Percentiles rank a stretch among this genome's conserved stretches.
Conservation (phyloP, 768 basidiomycete species). For the Ephemerocybe angulata region DNA sequence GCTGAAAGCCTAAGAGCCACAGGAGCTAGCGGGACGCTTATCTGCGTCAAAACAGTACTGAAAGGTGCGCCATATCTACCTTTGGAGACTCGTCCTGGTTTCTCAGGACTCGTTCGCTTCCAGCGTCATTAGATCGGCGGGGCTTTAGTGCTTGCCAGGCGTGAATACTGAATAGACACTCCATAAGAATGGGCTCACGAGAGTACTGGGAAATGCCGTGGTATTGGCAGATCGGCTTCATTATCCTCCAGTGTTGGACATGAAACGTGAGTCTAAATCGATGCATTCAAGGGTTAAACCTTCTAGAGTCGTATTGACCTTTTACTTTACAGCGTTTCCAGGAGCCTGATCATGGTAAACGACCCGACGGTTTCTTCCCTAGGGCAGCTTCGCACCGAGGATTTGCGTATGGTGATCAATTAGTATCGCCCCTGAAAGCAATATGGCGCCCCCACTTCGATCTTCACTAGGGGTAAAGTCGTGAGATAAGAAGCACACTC, state of each 20-base stretch:
- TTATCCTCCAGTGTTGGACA: conserved; percentile 3
- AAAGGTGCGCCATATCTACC: background rate
- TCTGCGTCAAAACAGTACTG: background rate
- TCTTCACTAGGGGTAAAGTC: conserved; percentile 1
- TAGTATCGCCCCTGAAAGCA: conserved; percentile 4
- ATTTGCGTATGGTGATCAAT: background rate
- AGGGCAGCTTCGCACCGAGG: background rate
- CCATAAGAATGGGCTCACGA: background rate
- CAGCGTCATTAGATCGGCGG: background rate
- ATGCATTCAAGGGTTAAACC: conserved; percentile 2
- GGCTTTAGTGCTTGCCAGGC: background rate
- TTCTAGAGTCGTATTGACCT: background rate
- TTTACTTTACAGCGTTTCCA: background rate
- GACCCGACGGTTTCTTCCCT: background rate
- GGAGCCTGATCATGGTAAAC: background rate
- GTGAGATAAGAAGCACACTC: conserved; percentile 12
- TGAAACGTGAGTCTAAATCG: conserved; percentile 5
- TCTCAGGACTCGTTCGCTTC: background rate
- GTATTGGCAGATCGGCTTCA: conserved; percentile 11
- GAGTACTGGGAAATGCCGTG: conserved; percentile 1
- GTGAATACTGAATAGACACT: background rate
- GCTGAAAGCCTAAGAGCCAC: background rate
- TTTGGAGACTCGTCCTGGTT: too few relatives aligned
- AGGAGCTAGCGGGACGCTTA: background rate
- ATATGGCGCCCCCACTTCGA: conserved; percentile 4